Evolutionary conservation across 805 yeast genomes (phyloP), one percentile per base, ranked within the genome.

Genomic region (Ogataea haglerorum): DNA sequence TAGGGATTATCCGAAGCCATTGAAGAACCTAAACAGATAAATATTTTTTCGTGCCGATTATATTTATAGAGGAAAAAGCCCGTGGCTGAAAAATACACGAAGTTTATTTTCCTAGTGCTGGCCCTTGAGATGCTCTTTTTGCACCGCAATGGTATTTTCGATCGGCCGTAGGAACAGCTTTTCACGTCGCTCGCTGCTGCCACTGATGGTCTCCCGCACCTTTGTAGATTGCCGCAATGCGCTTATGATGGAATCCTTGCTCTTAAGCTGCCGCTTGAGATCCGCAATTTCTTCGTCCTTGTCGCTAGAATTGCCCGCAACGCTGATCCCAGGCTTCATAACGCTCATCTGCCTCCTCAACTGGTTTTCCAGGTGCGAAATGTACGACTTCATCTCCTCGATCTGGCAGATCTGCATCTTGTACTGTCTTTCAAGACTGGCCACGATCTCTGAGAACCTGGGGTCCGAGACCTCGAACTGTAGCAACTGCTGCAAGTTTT

Each of bases 221-320:
- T 80, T 72, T 25, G 78, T 72, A 2, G 86, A 76, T 33, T 83
- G 77, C 25, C 82, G 77, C 41, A 88, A 65, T 1, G 91, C 88
- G 45, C 75, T 77, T 43, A 89, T 85, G 48, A 89, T 81, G 33
- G 80, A 79, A 51, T 88, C 95, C 59, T 88, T 89, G 47, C 84
- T 85, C 33, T 74, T 72, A 27, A 85, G 54, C 31, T 75, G 69
- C 36, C 77, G 82, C 51, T 74, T 73, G 49, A 90, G 66, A 36
- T 80, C 87, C 34, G 63, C 52, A 10, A 89, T 76, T 53, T 85
- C 91, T 34, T 80, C 86, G 42, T 76, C 81, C 49, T 80, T 82
- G 31, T 81, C 85, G 18, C 30, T 15, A 12, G 17, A 30, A 13
- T 36, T 30, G 23, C 38, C 43, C 6, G 22, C 25, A 3, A 38